Evolutionary conservation across 192 early-diverging fungal genomes (phyloP), one percentile per base, ranked within the genome.

Genomic region (Umbelopsis isabellina): DNA sequence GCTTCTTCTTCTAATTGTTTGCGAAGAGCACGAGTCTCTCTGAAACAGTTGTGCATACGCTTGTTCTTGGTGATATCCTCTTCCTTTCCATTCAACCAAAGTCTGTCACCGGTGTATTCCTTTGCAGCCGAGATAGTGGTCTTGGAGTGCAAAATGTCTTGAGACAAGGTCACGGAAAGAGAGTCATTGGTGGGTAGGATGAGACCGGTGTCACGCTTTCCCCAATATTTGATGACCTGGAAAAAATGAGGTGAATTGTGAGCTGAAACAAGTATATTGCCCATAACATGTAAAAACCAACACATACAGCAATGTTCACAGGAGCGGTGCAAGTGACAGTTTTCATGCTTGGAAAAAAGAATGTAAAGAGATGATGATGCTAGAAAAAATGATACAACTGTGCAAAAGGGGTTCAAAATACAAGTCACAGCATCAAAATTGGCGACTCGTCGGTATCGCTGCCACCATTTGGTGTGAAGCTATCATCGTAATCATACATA

Each of bases 141-240:
- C 77, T 93, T 96, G 72, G 94, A 93, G 83, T 94, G 92, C 55
- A 99, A 91, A 73, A 97, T 89, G 80, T 98, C 97, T 80, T 97
- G 95, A 33, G 92, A 94, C 18, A 99, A 91, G 10, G 98, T 99
- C 48, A 96, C 90, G 12, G 95, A 97, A 45, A 99, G 91, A 25
- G 97, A 98, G 27, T 92, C 93, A 86, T 99, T 99, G 61, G 95
- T 99, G 10, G 98, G 98, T 46, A 99, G 87, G 74, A 97, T 93
- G 61, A 98, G 86, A 41, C 83, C 76, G 45, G 90, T 88, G 75
- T 96, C 91, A 51, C 97, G 90, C 87, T 99, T 99, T 68, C 97
- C 98, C 97, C 96, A 98, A 83, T 98, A 98, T 88, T 98, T 98
- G 83, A 99, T 91, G 46, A 86, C 83, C 79, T 83, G 22, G 11